These are phyloP conservation scores for Orbilia javanica DNA, from an alignment of 2,329 filamentous ascomycete genomes.

Conservation along the genomic window DNA sequence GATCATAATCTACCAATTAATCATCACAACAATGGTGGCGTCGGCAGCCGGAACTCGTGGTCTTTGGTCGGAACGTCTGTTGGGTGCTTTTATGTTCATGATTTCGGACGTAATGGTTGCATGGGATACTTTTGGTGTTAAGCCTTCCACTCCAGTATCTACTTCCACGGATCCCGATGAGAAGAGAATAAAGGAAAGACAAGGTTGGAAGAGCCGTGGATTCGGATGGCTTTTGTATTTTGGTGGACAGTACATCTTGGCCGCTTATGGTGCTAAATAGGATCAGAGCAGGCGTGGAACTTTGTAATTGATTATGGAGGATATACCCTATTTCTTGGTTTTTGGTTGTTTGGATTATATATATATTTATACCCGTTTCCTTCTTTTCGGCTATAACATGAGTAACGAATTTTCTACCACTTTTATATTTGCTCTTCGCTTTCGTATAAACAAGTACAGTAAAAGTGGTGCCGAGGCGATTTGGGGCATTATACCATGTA, in stretches of 20 bases:
- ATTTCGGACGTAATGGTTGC: conserved; percentile 53
- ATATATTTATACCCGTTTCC: conserved; percentile 17
- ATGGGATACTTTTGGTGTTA: conserved; percentile 55
- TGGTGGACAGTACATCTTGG: conserved; percentile 51
- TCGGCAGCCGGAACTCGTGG: conserved; percentile 46
- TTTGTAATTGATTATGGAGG: background rate
- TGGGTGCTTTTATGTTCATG: conserved; percentile 55
- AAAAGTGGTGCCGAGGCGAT: background rate
- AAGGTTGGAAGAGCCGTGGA: conserved; percentile 50
- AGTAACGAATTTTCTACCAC: conserved; percentile 15
- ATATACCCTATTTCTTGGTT: background rate
- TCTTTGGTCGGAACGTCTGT: conserved; percentile 3
- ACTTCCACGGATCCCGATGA: background rate
- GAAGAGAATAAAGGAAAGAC: background rate
- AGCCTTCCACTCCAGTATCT: background rate
- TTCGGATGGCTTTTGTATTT: conserved; percentile 55
- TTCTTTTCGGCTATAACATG: background rate
- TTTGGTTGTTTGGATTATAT: background rate
- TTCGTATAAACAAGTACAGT: background rate
- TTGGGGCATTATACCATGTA: conserved; percentile 1
- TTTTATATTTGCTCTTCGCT: no score
- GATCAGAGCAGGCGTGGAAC: no score
- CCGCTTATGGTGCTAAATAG: conserved; percentile 37
- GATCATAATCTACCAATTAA: conserved; percentile 55
- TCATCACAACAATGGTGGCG: conserved; percentile 55